These are phyloP conservation scores for Besnoitia besnoiti DNA, from an alignment of 169 alveolate genomes.

Conservation along the genomic window DNA sequence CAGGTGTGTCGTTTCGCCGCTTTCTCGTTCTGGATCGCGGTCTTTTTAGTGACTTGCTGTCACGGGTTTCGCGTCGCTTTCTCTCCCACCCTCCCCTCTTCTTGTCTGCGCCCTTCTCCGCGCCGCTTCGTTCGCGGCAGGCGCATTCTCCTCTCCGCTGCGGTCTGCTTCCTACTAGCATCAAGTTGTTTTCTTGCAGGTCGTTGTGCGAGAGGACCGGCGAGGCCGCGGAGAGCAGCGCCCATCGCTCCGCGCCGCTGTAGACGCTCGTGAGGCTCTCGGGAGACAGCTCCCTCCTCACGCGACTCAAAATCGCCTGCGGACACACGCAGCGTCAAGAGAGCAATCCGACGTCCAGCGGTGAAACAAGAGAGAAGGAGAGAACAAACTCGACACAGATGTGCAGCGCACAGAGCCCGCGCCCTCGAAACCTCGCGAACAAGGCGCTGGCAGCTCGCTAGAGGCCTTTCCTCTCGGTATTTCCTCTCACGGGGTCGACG, in stretches of 20 bases:
- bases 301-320: neutral
- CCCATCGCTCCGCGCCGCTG: neutral
- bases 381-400: too few species aligned
- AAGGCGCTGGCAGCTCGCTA: too few species aligned
- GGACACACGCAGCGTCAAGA: too few species aligned
- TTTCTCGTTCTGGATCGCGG: too few species aligned
- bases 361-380: neutral
- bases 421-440: too few species aligned
- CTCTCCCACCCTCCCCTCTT: neutral
- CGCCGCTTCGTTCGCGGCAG: neutral
- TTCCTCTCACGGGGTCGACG: too few species aligned
- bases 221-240: constrained; percentile 26
- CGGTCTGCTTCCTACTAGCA: constrained; percentile 12
- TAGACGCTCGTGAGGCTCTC: neutral
- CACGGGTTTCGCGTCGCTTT: too few species aligned
- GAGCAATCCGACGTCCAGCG: neutral
- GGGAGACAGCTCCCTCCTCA: constrained; percentile 1
- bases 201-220: constrained; percentile 54
- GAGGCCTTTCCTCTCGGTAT: too few species aligned
- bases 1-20: too few species aligned
- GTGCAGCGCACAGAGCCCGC: neutral
- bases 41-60: too few species aligned
- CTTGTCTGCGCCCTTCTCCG: neutral
- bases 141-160: neutral
- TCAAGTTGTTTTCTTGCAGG: constrained; percentile 72